Base-by-base conservation (phyloP, 139 green algal species). In the Picochlorum costavermella region DNA sequence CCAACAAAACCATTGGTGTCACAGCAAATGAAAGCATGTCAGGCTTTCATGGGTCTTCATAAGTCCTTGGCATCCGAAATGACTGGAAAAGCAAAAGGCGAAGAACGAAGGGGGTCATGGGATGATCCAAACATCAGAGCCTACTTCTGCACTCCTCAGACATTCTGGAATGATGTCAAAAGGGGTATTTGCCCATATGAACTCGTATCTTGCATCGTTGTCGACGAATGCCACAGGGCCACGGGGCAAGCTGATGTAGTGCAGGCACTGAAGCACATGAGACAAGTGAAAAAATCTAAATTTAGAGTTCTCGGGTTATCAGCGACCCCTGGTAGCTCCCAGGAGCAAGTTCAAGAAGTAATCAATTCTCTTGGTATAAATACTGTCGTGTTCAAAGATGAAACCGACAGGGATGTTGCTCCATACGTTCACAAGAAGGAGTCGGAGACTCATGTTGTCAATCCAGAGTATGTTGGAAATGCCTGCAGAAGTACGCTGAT, bases 191-290 rank as follows among this genome's bases (percentile, higher is more conserved):
- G 81, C 53, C 79, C 82, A 6, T 66, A 67, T 48, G 66, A 85
- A 44, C 14, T 76, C 20, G 64, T 97, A 57, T 86, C 90, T 50
- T 90, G 81, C 53, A 28, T 98, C 29, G 86, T 98, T 13, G 79
- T 98, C 40, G 92, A 97, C 69, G 92, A 98, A 72, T 96, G 89
- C 74, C 92, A 98, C 71, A 68, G 80, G 1, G 77, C 86, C 4
- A 75, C 70, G 14, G 71, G 71, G 40, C n/a, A 37, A 31, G 31
- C 72, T n/a, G 73, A 90, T 14, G 71, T 76, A 2, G 82, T 82
- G 30, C 46, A 75, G 16, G 78, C 82, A 8, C 45, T 88, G n/a
- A 48, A 74, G 40, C 50, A 74, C 61, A 67, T 96, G 75, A 64
- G 56, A 20, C 37, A 76, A 20, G 26, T 37, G 1, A 46, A 23